Percentiles rank a stretch among this genome's conserved stretches.
Evolutionary conservation across 208 protist genomes (phyloP).

Genomic region (Leishmania martiniquensis): DNA sequence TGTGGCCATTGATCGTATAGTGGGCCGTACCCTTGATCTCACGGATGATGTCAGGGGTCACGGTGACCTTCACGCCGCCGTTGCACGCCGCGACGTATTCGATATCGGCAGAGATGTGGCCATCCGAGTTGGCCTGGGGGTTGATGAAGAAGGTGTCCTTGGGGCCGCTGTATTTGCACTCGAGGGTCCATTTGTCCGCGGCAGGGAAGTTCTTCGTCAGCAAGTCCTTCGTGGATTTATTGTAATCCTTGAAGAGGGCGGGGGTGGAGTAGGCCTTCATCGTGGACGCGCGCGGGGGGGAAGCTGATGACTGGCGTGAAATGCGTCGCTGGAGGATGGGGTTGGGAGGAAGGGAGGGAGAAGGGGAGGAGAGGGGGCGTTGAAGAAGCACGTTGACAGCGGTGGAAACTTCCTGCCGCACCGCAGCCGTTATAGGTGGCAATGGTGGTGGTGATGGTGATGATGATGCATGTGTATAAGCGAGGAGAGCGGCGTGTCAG

Average conservation of each 20-base stretch:
- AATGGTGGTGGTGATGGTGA: no score
- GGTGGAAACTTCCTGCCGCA: neutral
- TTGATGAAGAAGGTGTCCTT: slow-evolving; percentile 67
- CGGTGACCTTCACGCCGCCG: slow-evolving; percentile 54
- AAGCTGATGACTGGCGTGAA: no score
- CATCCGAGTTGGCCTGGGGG: slow-evolving; percentile 42
- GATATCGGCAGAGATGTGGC: slow-evolving; percentile 55
- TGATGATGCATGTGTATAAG: no score
- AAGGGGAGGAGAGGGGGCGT: no score
- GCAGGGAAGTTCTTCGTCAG: slow-evolving; percentile 70
- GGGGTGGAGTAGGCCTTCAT: slow-evolving; percentile 30
- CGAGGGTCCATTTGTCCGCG: slow-evolving; percentile 61
- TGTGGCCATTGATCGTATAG: slow-evolving; percentile 59
- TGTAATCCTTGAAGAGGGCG: slow-evolving; percentile 78
- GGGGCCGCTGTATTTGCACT: slow-evolving; percentile 79
- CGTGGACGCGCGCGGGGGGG: no score
- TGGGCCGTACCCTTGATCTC: slow-evolving; percentile 46
- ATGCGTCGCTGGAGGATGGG: neutral
- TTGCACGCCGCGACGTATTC: slow-evolving; percentile 62
- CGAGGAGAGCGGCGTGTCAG: neutral
- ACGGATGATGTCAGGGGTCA: slow-evolving; percentile 37
- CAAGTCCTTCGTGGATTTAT: slow-evolving; percentile 79
- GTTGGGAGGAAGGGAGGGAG: neutral
- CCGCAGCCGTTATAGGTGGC: no score
- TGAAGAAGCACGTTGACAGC: neutral